Conservation (phyloP, 495 filamentous ascomycete genomes). For the Podospora conica region DNA sequence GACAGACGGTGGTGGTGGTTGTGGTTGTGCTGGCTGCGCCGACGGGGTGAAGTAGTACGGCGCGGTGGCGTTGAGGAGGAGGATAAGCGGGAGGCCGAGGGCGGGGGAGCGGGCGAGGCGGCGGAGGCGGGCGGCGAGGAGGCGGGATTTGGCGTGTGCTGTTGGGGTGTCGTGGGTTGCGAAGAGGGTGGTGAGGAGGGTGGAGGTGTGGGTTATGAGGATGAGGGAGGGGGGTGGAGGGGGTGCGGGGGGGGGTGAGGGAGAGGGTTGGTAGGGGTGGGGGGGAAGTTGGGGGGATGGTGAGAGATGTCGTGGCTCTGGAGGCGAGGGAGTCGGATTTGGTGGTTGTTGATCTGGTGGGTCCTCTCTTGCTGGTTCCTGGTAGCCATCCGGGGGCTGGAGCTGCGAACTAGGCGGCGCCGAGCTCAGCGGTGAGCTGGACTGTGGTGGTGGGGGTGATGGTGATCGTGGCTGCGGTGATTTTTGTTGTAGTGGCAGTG, state of each 20-base stretch:
- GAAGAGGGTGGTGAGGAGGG: slow-evolving; percentile 39
- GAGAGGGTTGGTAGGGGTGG: not conserved
- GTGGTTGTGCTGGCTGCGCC: not conserved
- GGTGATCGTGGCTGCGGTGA: not conserved
- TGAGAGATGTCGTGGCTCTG: not conserved
- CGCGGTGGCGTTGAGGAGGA: slow-evolving; percentile 41
- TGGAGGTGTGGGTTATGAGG: slow-evolving; percentile 37
- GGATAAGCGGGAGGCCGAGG: slow-evolving; percentile 26
- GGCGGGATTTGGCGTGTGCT: slow-evolving; percentile 31
- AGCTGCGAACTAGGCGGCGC: not conserved
- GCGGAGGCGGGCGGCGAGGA: slow-evolving; percentile 31
- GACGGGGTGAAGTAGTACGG: slow-evolving; percentile 17
- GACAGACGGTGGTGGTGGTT: not conserved
- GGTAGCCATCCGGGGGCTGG: not conserved
- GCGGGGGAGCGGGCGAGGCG: slow-evolving; percentile 21
- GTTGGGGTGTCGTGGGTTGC: slow-evolving; percentile 28
- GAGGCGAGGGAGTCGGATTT: not conserved
- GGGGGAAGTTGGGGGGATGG: not conserved
- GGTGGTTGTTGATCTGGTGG: not conserved
- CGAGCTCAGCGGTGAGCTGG: slow-evolving; percentile 1
- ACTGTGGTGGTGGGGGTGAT: not conserved
- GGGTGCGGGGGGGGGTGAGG: not conserved
- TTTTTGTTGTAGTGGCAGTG: not conserved
- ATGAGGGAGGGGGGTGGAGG: slow-evolving; percentile 22
- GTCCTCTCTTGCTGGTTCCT: slow-evolving; percentile 1